Evolutionary conservation across 345 rosid genomes (phyloP), one percentile per base, ranked within the genome.

Genomic region (Draba incana): DNA sequence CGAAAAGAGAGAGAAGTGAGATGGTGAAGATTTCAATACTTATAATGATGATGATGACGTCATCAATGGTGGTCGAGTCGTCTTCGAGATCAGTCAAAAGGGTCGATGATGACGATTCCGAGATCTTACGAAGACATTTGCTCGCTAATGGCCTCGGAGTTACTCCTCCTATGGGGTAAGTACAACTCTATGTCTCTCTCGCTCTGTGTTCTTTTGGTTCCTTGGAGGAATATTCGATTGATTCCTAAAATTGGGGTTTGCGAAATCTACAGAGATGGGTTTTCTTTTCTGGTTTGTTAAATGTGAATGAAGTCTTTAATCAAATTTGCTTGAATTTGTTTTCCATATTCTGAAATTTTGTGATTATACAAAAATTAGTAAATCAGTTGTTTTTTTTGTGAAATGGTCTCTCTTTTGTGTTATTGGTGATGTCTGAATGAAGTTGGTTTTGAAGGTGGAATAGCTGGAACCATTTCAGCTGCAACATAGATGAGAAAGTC

Each of bases 391-490:
- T 7, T 35, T 24, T n/a, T n/a, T n/a, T n/a, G n/a, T n/a, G n/a
- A n/a, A n/a, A n/a, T n/a, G n/a, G n/a, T n/a, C n/a, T n/a, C n/a
- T n/a, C n/a, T n/a, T n/a, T 48, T 51, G 41, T 59, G 57, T 67
- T 33, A 16, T 52, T 66, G 45, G 13, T 49, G 20, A 49, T 66
- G 62, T 11, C 49, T 57, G 48, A 50, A 41, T 65, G 52, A 74
- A 66, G 31, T 66, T 3, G 51, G 45, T n/a, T 42, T 72, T 81
- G 80, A 64, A 94, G 98, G 68, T 94, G 98, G 99, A 94, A 87
- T 54, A 91, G 98, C 72, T 94, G 99, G 98, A 94, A 94, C 57
- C 98, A 94, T 79, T 91, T 89, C 57, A 10, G 45, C 45, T 94
- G 97, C 75, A 56, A 70, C 14, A 86, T 94, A 60, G 70, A 81